These are phyloP conservation scores for Termitomyces eurrhizus DNA, from an alignment of 768 basidiomycete genomes.

Conservation along the genomic window DNA sequence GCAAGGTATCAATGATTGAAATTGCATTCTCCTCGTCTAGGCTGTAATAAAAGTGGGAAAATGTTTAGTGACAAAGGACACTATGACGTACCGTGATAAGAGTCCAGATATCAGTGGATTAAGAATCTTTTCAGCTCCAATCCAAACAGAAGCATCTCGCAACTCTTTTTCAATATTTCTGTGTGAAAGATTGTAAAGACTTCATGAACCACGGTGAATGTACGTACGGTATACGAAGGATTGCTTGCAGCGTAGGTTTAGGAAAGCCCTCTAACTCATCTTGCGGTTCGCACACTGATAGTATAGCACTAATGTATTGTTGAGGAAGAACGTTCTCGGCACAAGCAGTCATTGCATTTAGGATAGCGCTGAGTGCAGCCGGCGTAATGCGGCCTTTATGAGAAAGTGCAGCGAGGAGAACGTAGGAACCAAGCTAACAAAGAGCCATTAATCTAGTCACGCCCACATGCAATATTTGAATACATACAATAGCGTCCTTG, in stretches of 20 bases:
- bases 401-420: slow-evolving; percentile 68
- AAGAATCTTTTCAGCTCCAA: slow-evolving; percentile 56
- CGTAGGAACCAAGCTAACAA: slow-evolving; percentile 64
- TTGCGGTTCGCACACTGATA: slow-evolving; percentile 66
- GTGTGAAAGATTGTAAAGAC: neutral
- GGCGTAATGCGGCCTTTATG: slow-evolving; percentile 58
- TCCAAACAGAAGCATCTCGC: slow-evolving; percentile 37
- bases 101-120: slow-evolving; percentile 45
- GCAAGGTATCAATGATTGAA: slow-evolving; percentile 34
- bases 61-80: neutral
- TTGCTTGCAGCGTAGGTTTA: slow-evolving; percentile 31
- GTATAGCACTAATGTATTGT: slow-evolving; percentile 61
- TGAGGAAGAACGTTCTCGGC: slow-evolving; percentile 44
- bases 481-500: slow-evolving; percentile 55
- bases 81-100: slow-evolving; percentile 26
- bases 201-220: neutral
- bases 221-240: slow-evolving; percentile 51
- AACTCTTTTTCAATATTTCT: slow-evolving; percentile 50
- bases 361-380: slow-evolving; percentile 55
- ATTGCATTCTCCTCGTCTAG: slow-evolving; percentile 26
- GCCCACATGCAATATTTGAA: neutral
- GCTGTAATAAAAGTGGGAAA: slow-evolving; percentile 18
- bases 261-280: slow-evolving; percentile 46
- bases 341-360: slow-evolving; percentile 49
- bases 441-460: neutral